Evolutionary conservation across 2,329 filamentous ascomycete genomes (phyloP).

Genomic region (Truncatella angustata): DNA sequence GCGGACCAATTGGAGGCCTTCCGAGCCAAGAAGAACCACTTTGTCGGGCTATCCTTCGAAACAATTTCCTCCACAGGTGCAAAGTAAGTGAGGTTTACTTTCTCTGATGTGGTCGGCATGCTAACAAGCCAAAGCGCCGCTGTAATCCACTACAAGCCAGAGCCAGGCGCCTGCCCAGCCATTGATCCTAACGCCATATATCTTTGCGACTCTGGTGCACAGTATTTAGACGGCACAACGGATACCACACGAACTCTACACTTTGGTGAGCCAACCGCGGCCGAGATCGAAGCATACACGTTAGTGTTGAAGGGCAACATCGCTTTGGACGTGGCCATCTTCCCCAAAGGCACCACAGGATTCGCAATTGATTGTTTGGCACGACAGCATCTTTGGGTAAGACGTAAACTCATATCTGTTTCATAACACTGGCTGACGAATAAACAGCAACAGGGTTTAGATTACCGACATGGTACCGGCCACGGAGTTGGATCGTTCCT

Average conservation of each 20-base stretch:
- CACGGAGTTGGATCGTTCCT: conserved; percentile 94
- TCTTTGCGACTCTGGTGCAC: conserved; percentile 95
- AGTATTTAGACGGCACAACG: conserved; percentile 93
- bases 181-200: conserved; percentile 88
- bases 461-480: conserved; percentile 94
- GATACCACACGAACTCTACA: conserved; percentile 93
- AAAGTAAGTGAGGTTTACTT: conserved; percentile 36
- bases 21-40: conserved; percentile 67
- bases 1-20: conserved; percentile 85
- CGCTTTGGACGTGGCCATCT: conserved; percentile 78
- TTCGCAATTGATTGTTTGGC: conserved; percentile 88
- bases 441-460: conserved; percentile 69
- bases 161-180: conserved; percentile 74
- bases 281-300: conserved; percentile 88
- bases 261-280: conserved; percentile 79
- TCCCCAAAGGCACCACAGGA: conserved; percentile 92
- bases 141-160: conserved; percentile 93
- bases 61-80: conserved; percentile 94
- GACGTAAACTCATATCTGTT: no score
- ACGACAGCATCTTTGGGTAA: conserved; percentile 87
- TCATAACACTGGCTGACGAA: no score
- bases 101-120: no score
- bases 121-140: no score
- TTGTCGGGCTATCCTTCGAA: conserved; percentile 87
- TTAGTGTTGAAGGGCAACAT: conserved; percentile 94